These are phyloP conservation scores for Neurospora intermedia DNA, from an alignment of 495 filamentous ascomycete species.

Conservation along the genomic window DNA sequence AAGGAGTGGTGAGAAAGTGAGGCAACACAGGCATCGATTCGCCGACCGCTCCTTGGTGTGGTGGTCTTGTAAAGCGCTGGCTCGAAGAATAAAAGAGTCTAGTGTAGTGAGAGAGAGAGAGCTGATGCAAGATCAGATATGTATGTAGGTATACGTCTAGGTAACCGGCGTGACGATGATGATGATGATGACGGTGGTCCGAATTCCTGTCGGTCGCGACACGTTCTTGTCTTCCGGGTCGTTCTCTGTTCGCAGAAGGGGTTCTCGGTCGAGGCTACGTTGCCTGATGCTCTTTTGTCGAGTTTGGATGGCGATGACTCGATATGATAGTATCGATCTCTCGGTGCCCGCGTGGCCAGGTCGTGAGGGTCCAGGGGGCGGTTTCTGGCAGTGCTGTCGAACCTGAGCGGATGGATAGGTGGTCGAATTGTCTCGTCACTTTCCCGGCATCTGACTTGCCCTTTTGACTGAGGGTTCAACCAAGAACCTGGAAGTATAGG, in stretches of 20 bases:
- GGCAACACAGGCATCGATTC: conserved; percentile 19
- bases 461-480: background rate
- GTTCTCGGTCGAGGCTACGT: background rate
- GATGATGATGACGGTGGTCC: background rate
- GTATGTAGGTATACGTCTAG: background rate
- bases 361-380: background rate
- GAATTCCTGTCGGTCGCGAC: background rate
- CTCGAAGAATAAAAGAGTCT: conserved; percentile 4
- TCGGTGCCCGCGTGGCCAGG: background rate
- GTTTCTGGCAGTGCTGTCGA: background rate
- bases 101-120: background rate
- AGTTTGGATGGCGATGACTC: background rate
- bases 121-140: background rate
- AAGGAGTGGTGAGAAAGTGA: conserved; percentile 12
- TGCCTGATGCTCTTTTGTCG: background rate
- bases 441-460: background rate
- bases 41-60: conserved; percentile 16
- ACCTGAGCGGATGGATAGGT: background rate
- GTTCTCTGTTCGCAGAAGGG: background rate
- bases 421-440: background rate
- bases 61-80: background rate
- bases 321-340: background rate
- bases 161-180: background rate
- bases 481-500: background rate
- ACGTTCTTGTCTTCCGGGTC: background rate